Evolutionary conservation across 2,329 filamentous ascomycete genomes (phyloP).

Genomic region (Ceratocystis colombiana): DNA sequence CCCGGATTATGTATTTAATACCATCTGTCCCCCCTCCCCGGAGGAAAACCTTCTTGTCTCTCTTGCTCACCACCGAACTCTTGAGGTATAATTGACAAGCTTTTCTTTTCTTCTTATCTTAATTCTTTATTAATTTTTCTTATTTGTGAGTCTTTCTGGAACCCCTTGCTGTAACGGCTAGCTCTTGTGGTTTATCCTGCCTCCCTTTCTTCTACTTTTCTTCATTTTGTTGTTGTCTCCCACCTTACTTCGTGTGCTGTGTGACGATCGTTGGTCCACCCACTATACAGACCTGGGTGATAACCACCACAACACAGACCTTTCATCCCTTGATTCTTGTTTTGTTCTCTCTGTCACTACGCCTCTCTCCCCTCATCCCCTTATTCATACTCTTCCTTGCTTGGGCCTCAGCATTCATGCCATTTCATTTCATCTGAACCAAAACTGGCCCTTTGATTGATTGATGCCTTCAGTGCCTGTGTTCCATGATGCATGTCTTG

Average conservation of each 20-base stretch:
- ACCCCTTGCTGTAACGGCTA: not conserved
- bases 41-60: not conserved
- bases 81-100: slow-evolving; percentile 15
- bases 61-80: slow-evolving; percentile 7
- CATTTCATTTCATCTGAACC: slow-evolving; percentile 10
- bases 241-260: not conserved
- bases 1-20: slow-evolving; percentile 14
- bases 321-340: not conserved
- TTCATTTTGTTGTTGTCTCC: not conserved
- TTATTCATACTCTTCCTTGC: no score
- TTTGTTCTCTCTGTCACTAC: not conserved
- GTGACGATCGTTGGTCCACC: not conserved
- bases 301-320: not conserved
- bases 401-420: not conserved
- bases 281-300: not conserved
- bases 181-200: not conserved
- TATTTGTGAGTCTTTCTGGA: not conserved
- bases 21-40: slow-evolving; percentile 7
- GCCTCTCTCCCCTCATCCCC: no score
- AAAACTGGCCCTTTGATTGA: not conserved
- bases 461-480: slow-evolving; percentile 2
- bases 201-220: not conserved
- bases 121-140: slow-evolving; percentile 17
- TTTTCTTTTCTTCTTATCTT: slow-evolving; percentile 15
- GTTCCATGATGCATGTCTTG: slow-evolving; percentile 1